Evolutionary conservation across 768 basidiomycete genomes (phyloP).

Genomic region (Pisolithus marmoratus): DNA sequence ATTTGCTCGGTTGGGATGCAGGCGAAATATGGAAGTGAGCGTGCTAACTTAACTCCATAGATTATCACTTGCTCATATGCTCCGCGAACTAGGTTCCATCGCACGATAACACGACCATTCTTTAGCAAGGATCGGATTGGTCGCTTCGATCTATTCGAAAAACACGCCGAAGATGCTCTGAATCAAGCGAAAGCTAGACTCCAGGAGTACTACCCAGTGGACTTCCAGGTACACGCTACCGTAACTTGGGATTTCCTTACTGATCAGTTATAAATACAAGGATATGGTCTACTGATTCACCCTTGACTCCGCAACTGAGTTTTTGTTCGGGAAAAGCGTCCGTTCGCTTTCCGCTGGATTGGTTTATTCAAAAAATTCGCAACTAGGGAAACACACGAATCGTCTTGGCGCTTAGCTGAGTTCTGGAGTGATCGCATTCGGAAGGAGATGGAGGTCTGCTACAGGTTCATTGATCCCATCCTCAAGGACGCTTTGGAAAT

Average conservation of each 20-base stretch:
- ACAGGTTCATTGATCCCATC: conserved; percentile 50
- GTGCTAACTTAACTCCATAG: conserved; percentile 21
- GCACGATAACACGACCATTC: conserved; percentile 56
- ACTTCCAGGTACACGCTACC: conserved; percentile 41
- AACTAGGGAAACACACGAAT: conserved; percentile 20
- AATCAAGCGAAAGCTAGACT: conserved; percentile 37
- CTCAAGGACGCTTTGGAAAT: conserved; percentile 41
- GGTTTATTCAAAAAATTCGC: conserved; percentile 37
- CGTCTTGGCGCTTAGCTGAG: conserved; percentile 48
- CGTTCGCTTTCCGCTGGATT: conserved; percentile 42
- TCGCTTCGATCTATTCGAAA: conserved; percentile 50
- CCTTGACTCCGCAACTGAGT: conserved; percentile 53
- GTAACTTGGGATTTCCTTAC: not conserved
- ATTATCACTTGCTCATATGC: conserved; percentile 13
- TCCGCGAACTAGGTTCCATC: conserved; percentile 41
- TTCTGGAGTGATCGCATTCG: conserved; percentile 45
- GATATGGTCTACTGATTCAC: conserved; percentile 54
- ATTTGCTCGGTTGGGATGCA: conserved; percentile 6
- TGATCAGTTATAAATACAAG: conserved; percentile 20
- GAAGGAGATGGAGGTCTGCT: conserved; percentile 41
- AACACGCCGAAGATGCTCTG: conserved; percentile 46
- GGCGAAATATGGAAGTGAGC: conserved; percentile 37
- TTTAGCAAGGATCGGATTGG: conserved; percentile 49
- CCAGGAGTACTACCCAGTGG: conserved; percentile 43
- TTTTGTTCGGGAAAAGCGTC: conserved; percentile 48